Conservation (phyloP, 768 basidiomycete genomes). For the Amyloporia xantha region DNA sequence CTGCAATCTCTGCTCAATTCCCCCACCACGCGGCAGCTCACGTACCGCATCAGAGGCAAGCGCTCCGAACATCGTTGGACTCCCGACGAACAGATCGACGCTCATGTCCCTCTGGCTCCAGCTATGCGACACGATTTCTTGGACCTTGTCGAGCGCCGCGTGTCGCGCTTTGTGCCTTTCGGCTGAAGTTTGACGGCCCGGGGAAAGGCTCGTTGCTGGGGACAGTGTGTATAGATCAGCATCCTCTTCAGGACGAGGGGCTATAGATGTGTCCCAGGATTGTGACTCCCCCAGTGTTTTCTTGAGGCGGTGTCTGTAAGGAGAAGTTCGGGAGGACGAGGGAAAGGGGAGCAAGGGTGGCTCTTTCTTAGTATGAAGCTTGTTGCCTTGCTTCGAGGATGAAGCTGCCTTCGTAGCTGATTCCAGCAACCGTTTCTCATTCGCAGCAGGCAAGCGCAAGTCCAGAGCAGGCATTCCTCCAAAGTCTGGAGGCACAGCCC, state of each 20-base stretch:
- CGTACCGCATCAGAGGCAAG: neutral
- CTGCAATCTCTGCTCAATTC: neutral
- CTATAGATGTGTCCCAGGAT: slow-evolving; percentile 5
- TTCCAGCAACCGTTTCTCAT: no score
- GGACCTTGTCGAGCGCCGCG: slow-evolving; percentile 23
- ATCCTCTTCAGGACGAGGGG: no score
- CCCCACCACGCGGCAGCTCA: neutral
- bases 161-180: slow-evolving; percentile 22
- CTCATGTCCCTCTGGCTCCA: slow-evolving; percentile 19
- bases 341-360: slow-evolving; percentile 16
- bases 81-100: neutral
- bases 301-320: slow-evolving; percentile 15
- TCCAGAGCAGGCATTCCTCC: slow-evolving; percentile 12
- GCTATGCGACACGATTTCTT: slow-evolving; percentile 23
- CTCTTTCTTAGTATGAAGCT: slow-evolving; percentile 18
- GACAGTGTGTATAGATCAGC: neutral
- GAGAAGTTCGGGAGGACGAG: slow-evolving; percentile 11
- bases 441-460: slow-evolving; percentile 4
- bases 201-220: neutral
- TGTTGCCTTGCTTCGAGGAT: slow-evolving; percentile 6
- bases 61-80: neutral
- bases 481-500: slow-evolving; percentile 11
- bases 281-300: slow-evolving; percentile 5
- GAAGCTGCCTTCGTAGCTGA: neutral
- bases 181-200: slow-evolving; percentile 17